Conservation (phyloP, 805 yeast species). For the Candida sphagnicola region DNA sequence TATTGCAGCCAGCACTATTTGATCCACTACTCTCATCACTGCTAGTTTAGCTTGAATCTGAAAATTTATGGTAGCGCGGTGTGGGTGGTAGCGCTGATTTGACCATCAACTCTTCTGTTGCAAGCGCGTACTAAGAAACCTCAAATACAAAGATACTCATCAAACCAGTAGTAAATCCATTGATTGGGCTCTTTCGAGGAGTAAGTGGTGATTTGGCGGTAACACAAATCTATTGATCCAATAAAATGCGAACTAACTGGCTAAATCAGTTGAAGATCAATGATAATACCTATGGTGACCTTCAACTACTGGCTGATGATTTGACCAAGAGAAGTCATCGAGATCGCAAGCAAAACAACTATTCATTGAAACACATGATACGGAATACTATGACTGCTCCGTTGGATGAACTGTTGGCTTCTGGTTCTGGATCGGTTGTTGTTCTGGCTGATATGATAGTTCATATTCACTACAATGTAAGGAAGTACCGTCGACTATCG, state of each 20-base stretch:
- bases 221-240: no score
- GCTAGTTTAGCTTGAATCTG: no score
- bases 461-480: not conserved
- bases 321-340: conserved; percentile 21
- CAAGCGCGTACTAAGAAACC: not conserved
- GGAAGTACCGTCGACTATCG: not conserved
- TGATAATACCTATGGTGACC: conserved; percentile 19
- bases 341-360: conserved; percentile 11
- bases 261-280: conserved; percentile 26
- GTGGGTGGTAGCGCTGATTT: not conserved
- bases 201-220: conserved; percentile 4
- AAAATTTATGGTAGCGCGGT: no score
- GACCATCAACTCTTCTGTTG: not conserved
- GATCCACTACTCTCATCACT: no score
- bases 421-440: not conserved
- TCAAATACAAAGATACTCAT: not conserved
- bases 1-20: no score
- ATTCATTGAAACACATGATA: conserved; percentile 17
- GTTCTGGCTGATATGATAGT: not conserved
- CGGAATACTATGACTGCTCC: conserved; percentile 15
- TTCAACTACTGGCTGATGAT: conserved; percentile 16
- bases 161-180: not conserved
- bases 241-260: conserved; percentile 20
- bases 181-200: conserved; percentile 4
- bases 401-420: no score